Percentiles rank a stretch among this genome's conserved stretches.
These are phyloP conservation scores for Knufia fluminis DNA, from an alignment of 2,329 filamentous ascomycete genomes.

Conservation along the genomic window DNA sequence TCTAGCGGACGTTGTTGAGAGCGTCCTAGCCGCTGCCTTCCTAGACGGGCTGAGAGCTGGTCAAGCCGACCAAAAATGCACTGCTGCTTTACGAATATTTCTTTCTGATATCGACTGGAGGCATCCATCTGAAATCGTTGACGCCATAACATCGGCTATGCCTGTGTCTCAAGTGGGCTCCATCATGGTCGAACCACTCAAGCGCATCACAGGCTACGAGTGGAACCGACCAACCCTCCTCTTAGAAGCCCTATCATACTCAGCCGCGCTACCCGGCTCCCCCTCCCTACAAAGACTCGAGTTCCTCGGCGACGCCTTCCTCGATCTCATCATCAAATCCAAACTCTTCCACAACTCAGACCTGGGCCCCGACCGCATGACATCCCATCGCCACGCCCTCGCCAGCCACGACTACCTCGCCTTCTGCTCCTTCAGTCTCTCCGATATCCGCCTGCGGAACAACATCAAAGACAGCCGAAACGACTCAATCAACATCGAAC, in stretches of 20 bases:
- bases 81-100: conserved; percentile 48
- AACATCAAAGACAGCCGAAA: conserved; percentile 5
- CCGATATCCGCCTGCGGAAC: neutral
- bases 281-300: conserved; percentile 63
- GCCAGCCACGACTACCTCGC: conserved; percentile 75
- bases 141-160: neutral
- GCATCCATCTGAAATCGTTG: conserved; percentile 35
- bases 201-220: conserved; percentile 55
- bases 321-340: conserved; percentile 66
- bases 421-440: conserved; percentile 55
- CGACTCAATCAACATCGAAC: neutral
- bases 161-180: neutral
- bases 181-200: neutral
- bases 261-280: conserved; percentile 8
- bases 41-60: conserved; percentile 53
- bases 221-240: conserved; percentile 63
- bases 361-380: conserved; percentile 55
- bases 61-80: conserved; percentile 9
- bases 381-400: conserved; percentile 62
- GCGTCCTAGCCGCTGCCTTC: conserved; percentile 69
- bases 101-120: conserved; percentile 52
- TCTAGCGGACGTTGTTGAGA: conserved; percentile 79
- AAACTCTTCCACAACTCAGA: conserved; percentile 43
- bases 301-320: conserved; percentile 75
- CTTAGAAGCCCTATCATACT: conserved; percentile 70